Evolutionary conservation across 805 yeast species (phyloP).

Genomic region (Barnettozyma siamensis): DNA sequence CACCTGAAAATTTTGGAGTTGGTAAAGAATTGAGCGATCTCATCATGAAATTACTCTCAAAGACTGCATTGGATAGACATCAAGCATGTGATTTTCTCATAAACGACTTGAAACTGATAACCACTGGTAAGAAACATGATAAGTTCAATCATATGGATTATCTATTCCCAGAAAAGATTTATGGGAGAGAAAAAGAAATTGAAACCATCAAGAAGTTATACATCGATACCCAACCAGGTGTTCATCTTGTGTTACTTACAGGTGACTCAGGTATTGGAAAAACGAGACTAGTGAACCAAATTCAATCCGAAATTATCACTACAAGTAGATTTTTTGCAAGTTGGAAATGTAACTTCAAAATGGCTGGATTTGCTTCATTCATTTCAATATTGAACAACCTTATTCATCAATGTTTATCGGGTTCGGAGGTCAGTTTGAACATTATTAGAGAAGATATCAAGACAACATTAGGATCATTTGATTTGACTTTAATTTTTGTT

Average conservation of each 20-base stretch:
- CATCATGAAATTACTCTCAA: conserved; percentile 38
- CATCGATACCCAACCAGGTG: conserved; percentile 17
- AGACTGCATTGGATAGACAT: conserved; percentile 36
- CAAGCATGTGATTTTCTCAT: conserved; percentile 30
- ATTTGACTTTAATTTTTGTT: conserved; percentile 34
- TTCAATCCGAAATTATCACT: conserved; percentile 31
- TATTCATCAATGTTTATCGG: conserved; percentile 36
- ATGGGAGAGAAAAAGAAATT: conserved; percentile 27
- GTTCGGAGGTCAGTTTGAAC: conserved; percentile 29
- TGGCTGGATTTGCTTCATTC: conserved; percentile 32
- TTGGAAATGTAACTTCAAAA: conserved; percentile 27
- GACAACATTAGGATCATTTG: conserved; percentile 32
- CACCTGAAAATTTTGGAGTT: conserved; percentile 27
- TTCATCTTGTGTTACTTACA: conserved; percentile 28
- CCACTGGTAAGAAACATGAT: conserved; percentile 2
- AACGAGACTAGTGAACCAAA: conserved; percentile 34
- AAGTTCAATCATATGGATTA: conserved; percentile 9
- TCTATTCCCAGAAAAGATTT: conserved; percentile 23
- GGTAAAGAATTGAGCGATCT: conserved; percentile 31
- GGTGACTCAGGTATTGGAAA: conserved; percentile 46
- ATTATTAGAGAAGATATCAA: conserved; percentile 38
- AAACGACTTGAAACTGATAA: conserved; percentile 28
- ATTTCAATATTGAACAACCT: conserved; percentile 34
- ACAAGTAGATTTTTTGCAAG: conserved; percentile 26
- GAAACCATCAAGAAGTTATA: conserved; percentile 20